A percentile compares a stretch with the other conserved stretches of the same genome.
phyloP scores from a whole-genome alignment of 306 rosid genomes.

The Luffa aegyptiaca region DNA sequence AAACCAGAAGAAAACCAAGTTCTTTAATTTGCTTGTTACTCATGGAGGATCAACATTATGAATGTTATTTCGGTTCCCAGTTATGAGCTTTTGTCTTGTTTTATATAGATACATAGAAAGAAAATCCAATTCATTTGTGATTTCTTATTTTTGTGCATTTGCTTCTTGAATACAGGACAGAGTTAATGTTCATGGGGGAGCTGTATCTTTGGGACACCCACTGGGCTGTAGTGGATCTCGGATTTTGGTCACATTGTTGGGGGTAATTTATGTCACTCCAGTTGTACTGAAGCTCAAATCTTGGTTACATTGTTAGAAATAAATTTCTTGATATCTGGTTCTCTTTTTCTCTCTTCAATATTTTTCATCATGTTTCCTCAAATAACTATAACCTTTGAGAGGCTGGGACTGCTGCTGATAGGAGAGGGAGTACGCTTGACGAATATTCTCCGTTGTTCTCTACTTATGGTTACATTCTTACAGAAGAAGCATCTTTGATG shows the following conservation, averaged over 20 bases:
- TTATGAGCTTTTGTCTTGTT: not conserved
- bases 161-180: slow-evolving; percentile 41
- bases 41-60: not conserved
- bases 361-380: not conserved
- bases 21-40: not conserved
- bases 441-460: not conserved
- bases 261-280: slow-evolving; percentile 41
- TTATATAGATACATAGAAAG: not conserved
- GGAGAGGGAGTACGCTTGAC: not conserved
- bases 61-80: not conserved
- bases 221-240: slow-evolving; percentile 98
- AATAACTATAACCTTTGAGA: not conserved
- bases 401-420: not conserved
- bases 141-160: not conserved
- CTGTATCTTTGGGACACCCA: slow-evolving; percentile 93
- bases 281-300: too few relatives aligned
- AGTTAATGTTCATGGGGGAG: slow-evolving; percentile 81
- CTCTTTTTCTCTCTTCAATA: not conserved
- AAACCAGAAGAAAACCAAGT: not conserved
- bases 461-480: slow-evolving; percentile 11
- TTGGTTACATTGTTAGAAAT: too few relatives aligned
- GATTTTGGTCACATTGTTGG: slow-evolving; percentile 76
- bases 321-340: not conserved
- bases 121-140: not conserved
- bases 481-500: slow-evolving; percentile 14